A percentile compares a stretch with the other conserved stretches of the same genome.
Conservation (phyloP, 73 alveolate species). For the Breviolum minutum region DNA sequence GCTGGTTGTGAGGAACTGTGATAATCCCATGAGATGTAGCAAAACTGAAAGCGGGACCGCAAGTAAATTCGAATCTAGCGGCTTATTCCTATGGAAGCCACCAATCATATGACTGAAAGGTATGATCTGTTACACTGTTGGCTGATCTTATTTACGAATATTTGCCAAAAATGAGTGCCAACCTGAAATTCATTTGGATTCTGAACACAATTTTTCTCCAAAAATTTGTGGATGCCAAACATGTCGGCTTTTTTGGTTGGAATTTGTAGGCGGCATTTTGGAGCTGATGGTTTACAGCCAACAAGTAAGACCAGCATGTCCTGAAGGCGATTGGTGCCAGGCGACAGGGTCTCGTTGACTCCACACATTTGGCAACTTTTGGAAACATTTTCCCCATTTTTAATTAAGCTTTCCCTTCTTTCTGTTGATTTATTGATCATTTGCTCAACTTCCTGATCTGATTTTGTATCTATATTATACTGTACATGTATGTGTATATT, state of each 20-base stretch:
- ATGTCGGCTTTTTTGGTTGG: background rate
- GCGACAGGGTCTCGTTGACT: background rate
- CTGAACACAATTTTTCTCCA: background rate
- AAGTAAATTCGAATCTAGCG: background rate
- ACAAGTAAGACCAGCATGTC: constrained; percentile 1
- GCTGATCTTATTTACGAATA: too few relatives aligned
- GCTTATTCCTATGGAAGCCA: background rate
- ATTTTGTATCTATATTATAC: background rate
- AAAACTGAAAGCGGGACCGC: too few relatives aligned
- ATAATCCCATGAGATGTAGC: too few relatives aligned
- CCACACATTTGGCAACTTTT: too few relatives aligned
- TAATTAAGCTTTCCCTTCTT: too few relatives aligned
- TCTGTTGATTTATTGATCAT: too few relatives aligned
- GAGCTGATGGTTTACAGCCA: constrained; percentile 84
- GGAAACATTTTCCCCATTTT: too few relatives aligned
- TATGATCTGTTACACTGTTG: too few relatives aligned
- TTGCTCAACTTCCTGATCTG: too few relatives aligned
- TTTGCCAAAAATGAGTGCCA: background rate
- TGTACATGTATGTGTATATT: background rate
- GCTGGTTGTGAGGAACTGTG: too few relatives aligned
- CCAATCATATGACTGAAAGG: too few relatives aligned
- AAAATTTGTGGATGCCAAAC: background rate
- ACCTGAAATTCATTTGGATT: background rate
- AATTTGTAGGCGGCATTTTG: constrained; percentile 27
- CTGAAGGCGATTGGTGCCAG: constrained; percentile 38